phyloP scores from a whole-genome alignment of 1,139 yeast species.

The Zhuliangozyma parablackwelliae region DNA sequence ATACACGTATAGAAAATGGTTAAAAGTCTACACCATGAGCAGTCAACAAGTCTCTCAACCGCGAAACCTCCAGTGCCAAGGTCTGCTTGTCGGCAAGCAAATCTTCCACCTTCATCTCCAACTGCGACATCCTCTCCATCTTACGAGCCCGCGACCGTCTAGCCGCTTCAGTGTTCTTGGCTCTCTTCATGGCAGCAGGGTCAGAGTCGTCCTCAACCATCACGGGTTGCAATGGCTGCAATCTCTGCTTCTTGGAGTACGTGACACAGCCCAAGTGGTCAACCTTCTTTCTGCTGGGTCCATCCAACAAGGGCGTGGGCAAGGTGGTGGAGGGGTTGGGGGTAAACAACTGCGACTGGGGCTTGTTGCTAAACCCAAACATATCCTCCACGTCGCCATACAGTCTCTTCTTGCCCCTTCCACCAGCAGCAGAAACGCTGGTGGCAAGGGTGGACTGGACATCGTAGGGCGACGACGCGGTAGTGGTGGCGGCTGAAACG shows the following conservation, averaged over 20 bases:
- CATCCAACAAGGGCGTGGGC: constrained; percentile 28
- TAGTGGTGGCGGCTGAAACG: constrained; percentile 10
- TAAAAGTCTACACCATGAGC: constrained; percentile 17
- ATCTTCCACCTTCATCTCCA: constrained; percentile 72
- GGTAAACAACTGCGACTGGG: constrained; percentile 24
- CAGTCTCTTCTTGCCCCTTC: constrained; percentile 15
- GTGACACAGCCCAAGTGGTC: constrained; percentile 64
- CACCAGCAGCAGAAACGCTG: constrained; percentile 5
- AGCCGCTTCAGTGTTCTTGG: constrained; percentile 95
- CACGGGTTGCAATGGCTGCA: constrained; percentile 64
- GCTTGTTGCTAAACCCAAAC: constrained; percentile 7
- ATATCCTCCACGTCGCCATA: constrained; percentile 27
- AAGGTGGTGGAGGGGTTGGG: constrained; percentile 32
- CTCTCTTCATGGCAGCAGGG: constrained; percentile 74
- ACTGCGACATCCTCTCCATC: constrained; percentile 79
- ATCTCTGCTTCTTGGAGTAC: constrained; percentile 60
- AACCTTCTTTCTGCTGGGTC: constrained; percentile 22
- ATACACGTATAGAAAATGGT: not conserved
- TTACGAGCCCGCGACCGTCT: constrained; percentile 92
- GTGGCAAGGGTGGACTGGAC: constrained; percentile 6
- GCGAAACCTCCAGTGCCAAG: constrained; percentile 55
- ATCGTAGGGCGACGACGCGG: constrained; percentile 7
- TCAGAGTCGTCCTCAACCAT: constrained; percentile 50
- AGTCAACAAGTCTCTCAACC: constrained; percentile 48
- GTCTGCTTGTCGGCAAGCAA: constrained; percentile 51